Percentiles rank a stretch among this genome's conserved stretches.
Evolutionary conservation across 495 filamentous ascomycete genomes (phyloP).

Genomic region (Penicillium ochrochloron): DNA sequence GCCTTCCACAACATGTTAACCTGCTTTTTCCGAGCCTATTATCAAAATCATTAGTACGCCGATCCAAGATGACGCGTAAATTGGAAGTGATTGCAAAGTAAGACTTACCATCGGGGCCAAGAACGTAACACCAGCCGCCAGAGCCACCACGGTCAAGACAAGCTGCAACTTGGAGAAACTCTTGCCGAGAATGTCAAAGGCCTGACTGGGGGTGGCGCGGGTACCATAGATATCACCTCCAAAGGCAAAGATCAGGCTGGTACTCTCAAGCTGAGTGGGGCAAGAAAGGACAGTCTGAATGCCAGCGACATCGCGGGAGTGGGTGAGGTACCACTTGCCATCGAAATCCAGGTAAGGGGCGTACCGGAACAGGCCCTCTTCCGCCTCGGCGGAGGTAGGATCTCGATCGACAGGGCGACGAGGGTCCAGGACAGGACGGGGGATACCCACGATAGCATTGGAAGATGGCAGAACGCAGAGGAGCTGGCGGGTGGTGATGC

Average conservation of each 20-base stretch:
- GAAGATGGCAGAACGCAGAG: conserved; percentile 74
- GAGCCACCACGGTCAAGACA: conserved; percentile 76
- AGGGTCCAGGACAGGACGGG: conserved; percentile 78
- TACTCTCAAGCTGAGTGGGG: conserved; percentile 88
- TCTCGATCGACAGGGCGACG: conserved; percentile 87
- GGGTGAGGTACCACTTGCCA: conserved; percentile 78
- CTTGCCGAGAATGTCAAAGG: conserved; percentile 92
- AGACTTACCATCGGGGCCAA: conserved; percentile 82
- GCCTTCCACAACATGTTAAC: conserved; percentile 49
- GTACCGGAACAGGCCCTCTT: conserved; percentile 85
- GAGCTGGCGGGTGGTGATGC: conserved; percentile 84
- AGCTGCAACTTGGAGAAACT: conserved; percentile 90
- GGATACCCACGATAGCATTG: conserved; percentile 77
- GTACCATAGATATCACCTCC: conserved; percentile 88
- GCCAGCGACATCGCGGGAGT: conserved; percentile 79
- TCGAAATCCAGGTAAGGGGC: conserved; percentile 79
- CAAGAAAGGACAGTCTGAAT: conserved; percentile 71
- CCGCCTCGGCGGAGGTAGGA: conserved; percentile 72
- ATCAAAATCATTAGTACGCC: conserved; percentile 18
- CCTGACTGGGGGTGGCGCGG: conserved; percentile 77
- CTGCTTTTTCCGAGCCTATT: conserved; percentile 48
- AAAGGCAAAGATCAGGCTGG: conserved; percentile 87
- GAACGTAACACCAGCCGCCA: conserved; percentile 71
- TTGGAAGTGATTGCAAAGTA: background rate
- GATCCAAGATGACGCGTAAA: background rate